Conservation (phyloP, 1,284 basidiomycete genomes). For the Cryptococcus wingfieldii region DNA sequence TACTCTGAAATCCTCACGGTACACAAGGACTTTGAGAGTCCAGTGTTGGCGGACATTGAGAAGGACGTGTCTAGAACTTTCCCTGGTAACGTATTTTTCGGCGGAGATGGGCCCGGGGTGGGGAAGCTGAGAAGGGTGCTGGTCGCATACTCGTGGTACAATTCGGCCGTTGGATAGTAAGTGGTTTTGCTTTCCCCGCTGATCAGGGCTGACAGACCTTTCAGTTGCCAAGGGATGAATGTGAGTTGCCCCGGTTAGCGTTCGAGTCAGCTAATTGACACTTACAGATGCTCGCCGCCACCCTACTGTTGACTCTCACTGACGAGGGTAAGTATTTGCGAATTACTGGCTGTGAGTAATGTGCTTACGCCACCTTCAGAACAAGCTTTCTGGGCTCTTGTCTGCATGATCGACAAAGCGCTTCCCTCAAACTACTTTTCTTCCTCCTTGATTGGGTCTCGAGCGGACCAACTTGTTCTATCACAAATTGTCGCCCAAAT, state of each 20-base stretch:
- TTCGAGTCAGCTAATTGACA: slow-evolving; percentile 54
- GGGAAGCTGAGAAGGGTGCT: slow-evolving; percentile 84
- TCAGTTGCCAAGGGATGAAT: slow-evolving; percentile 36
- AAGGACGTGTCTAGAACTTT: slow-evolving; percentile 88
- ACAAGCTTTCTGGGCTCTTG: slow-evolving; percentile 94
- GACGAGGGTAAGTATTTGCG: slow-evolving; percentile 62
- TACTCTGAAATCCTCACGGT: slow-evolving; percentile 75
- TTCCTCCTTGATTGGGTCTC: slow-evolving; percentile 75
- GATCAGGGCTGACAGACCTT: background rate
- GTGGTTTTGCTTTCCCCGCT: slow-evolving; percentile 1
- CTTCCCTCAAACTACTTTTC: slow-evolving; percentile 80
- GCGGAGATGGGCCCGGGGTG: slow-evolving; percentile 70
- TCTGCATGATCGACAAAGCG: slow-evolving; percentile 80
- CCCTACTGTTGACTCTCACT: slow-evolving; percentile 69
- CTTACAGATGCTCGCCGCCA: slow-evolving; percentile 66
- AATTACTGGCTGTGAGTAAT: slow-evolving; percentile 61
- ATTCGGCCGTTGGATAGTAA: slow-evolving; percentile 72
- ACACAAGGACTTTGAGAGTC: slow-evolving; percentile 57
- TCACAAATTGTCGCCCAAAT: slow-evolving; percentile 76
- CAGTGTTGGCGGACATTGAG: slow-evolving; percentile 76
- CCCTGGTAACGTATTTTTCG: slow-evolving; percentile 95
- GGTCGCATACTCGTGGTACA: slow-evolving; percentile 87
- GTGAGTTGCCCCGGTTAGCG: slow-evolving; percentile 5
- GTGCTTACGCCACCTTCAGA: slow-evolving; percentile 84
- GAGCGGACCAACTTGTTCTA: slow-evolving; percentile 88